Evolutionary conservation across 345 rosid species (phyloP).

Genomic region (Erysimum cheiranthoides): DNA sequence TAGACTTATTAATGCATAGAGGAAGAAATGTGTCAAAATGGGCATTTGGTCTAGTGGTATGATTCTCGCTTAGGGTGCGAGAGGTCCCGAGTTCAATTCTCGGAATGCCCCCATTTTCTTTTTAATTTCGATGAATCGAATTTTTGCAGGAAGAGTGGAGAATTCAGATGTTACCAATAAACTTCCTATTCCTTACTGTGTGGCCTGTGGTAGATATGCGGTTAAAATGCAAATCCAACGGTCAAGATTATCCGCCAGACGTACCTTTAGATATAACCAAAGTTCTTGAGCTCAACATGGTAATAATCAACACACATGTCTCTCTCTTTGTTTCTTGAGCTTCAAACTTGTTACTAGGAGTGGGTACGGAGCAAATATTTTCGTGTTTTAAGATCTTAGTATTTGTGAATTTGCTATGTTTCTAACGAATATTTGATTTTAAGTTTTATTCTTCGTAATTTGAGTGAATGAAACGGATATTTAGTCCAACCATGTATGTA

Average conservation of each 20-base stretch:
- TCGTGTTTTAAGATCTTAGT: neutral
- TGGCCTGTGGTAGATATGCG: slow-evolving; percentile 86
- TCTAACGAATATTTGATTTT: neutral
- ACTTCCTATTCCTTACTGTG: slow-evolving; percentile 71
- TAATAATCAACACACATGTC: slow-evolving; percentile 44
- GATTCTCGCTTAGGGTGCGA: slow-evolving; percentile 95
- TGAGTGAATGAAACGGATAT: neutral
- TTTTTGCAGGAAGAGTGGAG: slow-evolving; percentile 83
- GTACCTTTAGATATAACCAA: slow-evolving; percentile 66
- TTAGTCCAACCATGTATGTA: neutral
- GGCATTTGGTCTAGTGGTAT: slow-evolving; percentile 94
- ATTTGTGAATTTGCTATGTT: neutral
- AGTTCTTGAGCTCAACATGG: slow-evolving; percentile 79
- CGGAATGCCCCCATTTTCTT: slow-evolving; percentile 61
- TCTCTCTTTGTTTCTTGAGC: neutral
- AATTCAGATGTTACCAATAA: slow-evolving; percentile 84
- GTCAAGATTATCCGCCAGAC: slow-evolving; percentile 70
- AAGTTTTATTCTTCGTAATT: too few species aligned
- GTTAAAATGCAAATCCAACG: slow-evolving; percentile 66
- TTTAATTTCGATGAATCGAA: neutral
- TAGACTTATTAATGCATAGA: neutral
- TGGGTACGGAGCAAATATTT: neutral
- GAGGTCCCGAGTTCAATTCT: slow-evolving; percentile 95
- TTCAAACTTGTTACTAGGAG: neutral
- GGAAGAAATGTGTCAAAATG: accelerated